Conservation (phyloP, 208 protist genomes). For the Leishmania guyanensis region DNA sequence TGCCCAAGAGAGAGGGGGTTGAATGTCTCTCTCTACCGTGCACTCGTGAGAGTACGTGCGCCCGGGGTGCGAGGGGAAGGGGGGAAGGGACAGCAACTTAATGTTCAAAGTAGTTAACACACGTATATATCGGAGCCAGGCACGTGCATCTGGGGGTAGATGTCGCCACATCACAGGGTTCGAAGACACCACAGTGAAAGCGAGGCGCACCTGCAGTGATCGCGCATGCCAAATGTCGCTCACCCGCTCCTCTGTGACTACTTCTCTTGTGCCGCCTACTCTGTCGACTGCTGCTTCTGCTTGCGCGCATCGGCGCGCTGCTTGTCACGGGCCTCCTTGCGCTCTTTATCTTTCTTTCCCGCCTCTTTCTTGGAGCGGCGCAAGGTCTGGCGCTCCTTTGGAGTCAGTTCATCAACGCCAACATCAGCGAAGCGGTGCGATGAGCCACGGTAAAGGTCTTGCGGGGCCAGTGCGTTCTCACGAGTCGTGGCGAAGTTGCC, state of each 20-base stretch:
- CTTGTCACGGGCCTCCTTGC: conserved; percentile 33
- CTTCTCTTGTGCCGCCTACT: background rate
- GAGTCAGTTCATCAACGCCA: conserved; percentile 67
- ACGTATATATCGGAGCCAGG: background rate
- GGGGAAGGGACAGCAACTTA: background rate
- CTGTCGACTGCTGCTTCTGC: conserved; percentile 12
- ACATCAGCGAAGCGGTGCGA: conserved; percentile 71
- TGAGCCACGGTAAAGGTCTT: conserved; percentile 80
- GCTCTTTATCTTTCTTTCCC: conserved; percentile 42
- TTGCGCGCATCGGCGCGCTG: conserved; percentile 40
- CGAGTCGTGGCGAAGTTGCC: conserved; percentile 85
- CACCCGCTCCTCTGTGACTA: conserved; percentile 1
- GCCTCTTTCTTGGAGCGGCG: conserved; percentile 80
- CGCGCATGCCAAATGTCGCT: background rate
- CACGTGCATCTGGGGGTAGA: background rate
- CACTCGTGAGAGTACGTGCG: background rate
- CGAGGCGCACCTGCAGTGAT: background rate
- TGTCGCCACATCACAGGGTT: background rate
- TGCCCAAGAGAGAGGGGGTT: background rate
- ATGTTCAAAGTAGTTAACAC: background rate
- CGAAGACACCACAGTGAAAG: background rate
- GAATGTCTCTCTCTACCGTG: background rate
- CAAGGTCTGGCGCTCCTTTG: conserved; percentile 74
- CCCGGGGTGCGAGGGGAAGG: background rate
- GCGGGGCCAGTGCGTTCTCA: conserved; percentile 79